A percentile compares a stretch with the other conserved stretches of the same genome.
These are phyloP conservation scores for Backusella morwellensis DNA, from an alignment of 192 early-diverging fungal genomes.

Conservation along the genomic window DNA sequence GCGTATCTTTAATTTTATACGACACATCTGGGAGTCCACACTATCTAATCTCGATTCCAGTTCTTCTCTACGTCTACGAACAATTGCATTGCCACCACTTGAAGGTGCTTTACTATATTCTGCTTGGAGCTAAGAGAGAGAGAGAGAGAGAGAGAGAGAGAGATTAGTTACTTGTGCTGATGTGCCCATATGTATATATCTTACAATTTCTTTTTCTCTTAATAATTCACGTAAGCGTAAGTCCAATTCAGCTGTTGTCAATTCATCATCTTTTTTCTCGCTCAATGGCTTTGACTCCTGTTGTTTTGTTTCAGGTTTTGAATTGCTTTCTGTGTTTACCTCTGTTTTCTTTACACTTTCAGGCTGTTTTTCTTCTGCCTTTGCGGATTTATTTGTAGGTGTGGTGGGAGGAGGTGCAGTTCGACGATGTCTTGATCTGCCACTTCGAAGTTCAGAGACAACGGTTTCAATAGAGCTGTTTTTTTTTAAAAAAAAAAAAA, in stretches of 20 bases:
- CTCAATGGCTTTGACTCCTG: neutral
- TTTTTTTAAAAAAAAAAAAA: neutral
- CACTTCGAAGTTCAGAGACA: slow-evolving; percentile 7
- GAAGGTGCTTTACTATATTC: slow-evolving; percentile 51
- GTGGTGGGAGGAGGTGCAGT: neutral
- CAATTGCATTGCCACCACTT: slow-evolving; percentile 43
- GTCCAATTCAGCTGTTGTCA: slow-evolving; percentile 11
- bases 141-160: neutral
- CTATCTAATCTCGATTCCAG: slow-evolving; percentile 47
- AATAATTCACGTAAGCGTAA: slow-evolving; percentile 18
- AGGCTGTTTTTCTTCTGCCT: neutral
- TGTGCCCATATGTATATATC: neutral
- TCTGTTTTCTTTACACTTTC: neutral
- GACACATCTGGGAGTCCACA: slow-evolving; percentile 42
- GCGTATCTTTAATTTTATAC: slow-evolving; percentile 45
- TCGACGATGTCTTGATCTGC: neutral
- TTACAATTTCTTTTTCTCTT: slow-evolving; percentile 24
- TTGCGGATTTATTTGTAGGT: neutral
- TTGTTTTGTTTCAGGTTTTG: neutral
- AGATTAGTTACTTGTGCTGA: neutral
- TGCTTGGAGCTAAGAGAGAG: slow-evolving; percentile 37
- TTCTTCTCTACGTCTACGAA: slow-evolving; percentile 42
- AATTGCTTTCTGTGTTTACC: neutral
- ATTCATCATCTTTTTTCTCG: neutral
- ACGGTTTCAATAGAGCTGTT: slow-evolving; percentile 1